phyloP scores from a whole-genome alignment of 1,139 yeast species.

The Protomyces inouyei region DNA sequence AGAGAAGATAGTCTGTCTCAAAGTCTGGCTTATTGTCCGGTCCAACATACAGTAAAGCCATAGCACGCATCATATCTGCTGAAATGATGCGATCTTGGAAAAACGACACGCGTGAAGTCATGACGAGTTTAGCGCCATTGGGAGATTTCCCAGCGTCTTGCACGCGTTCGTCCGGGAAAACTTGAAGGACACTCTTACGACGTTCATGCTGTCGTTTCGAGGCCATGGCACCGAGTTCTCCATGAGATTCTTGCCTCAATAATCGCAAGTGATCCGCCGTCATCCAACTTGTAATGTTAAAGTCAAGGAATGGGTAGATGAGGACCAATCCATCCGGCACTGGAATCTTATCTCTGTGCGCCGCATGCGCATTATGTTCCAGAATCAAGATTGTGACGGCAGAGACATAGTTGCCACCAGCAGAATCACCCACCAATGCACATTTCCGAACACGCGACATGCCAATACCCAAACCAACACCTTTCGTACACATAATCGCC shows the following conservation, averaged over 20 bases:
- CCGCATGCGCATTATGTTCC: slow-evolving; percentile 7
- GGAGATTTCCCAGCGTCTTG: not conserved
- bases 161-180: slow-evolving; percentile 8
- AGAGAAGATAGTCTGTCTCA: slow-evolving; percentile 34
- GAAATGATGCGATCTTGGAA: slow-evolving; percentile 34
- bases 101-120: slow-evolving; percentile 36
- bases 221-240: slow-evolving; percentile 29
- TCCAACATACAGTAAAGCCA: slow-evolving; percentile 35
- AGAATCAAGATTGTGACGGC: slow-evolving; percentile 33
- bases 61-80: slow-evolving; percentile 36
- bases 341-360: slow-evolving; percentile 20
- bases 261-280: slow-evolving; percentile 33
- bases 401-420: slow-evolving; percentile 36
- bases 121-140: slow-evolving; percentile 30
- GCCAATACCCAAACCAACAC: slow-evolving; percentile 33
- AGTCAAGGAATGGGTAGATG: slow-evolving; percentile 35
- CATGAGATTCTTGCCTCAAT: slow-evolving; percentile 32
- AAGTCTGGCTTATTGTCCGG: slow-evolving; percentile 35
- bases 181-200: slow-evolving; percentile 20
- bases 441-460: slow-evolving; percentile 31
- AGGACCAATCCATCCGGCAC: slow-evolving; percentile 34
- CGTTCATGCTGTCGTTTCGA: slow-evolving; percentile 22
- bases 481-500: slow-evolving; percentile 34
- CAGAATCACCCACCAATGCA: slow-evolving; percentile 35
- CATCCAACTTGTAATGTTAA: slow-evolving; percentile 36